Evolutionary conservation across 768 basidiomycete genomes (phyloP).

Genomic region (Lactarius pseudohatsudake): DNA sequence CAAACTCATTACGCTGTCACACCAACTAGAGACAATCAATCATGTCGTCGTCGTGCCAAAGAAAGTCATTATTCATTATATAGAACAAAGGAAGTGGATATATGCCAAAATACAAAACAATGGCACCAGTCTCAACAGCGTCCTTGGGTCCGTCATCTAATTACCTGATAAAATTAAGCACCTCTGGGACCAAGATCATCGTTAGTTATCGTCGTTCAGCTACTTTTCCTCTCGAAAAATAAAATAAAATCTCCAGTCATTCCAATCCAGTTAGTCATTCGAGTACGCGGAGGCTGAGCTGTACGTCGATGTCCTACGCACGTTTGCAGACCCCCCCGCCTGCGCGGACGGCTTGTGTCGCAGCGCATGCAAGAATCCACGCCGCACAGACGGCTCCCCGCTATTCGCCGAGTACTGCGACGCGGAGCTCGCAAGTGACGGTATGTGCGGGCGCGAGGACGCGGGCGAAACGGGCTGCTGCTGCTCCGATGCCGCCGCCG

Average conservation of each 20-base stretch:
- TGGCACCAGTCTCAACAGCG: background rate
- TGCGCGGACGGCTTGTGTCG: constrained; percentile 12
- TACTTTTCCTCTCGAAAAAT: background rate
- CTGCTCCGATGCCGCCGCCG: background rate
- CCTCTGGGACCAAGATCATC: background rate
- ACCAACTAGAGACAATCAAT: constrained; percentile 7
- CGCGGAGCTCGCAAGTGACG: constrained; percentile 38
- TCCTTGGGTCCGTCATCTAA: constrained; percentile 3
- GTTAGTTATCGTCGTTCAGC: background rate
- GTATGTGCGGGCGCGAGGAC: constrained; percentile 29
- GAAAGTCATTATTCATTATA: background rate
- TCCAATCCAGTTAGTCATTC: constrained; percentile 2
- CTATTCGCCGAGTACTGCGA: constrained; percentile 42
- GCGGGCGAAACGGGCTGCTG: constrained; percentile 7
- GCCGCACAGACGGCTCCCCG: constrained; percentile 39
- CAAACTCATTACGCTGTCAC: background rate
- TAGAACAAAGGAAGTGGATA: constrained; percentile 3
- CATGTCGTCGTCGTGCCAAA: background rate
- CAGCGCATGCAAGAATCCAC: constrained; percentile 30
- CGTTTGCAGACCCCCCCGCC: background rate
- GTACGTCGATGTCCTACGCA: constrained; percentile 14
- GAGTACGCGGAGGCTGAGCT: constrained; percentile 29
- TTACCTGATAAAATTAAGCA: constrained; percentile 4
- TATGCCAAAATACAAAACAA: constrained; percentile 11
- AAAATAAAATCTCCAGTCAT: background rate